Evolutionary conservation across 306 rosid species (phyloP).

Genomic region (Vicia faba): DNA sequence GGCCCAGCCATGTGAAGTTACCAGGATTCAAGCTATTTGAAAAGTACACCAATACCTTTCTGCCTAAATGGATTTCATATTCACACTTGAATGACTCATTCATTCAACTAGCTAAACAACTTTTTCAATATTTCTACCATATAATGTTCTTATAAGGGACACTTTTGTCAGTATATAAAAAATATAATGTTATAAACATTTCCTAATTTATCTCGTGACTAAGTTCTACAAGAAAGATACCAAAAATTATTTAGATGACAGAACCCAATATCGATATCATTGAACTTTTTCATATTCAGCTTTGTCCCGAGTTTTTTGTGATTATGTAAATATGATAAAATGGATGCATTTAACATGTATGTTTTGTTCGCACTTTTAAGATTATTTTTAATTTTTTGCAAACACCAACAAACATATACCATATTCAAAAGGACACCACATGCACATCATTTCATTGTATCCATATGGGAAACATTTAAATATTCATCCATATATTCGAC

Average conservation of each 20-base stretch:
- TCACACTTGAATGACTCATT: background rate
- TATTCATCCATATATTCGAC: background rate
- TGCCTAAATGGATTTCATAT: background rate
- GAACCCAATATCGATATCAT: no score
- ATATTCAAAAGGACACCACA: background rate
- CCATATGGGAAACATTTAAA: background rate
- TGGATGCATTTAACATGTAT: no score
- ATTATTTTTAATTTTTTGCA: no score
- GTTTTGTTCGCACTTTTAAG: no score
- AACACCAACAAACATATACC: background rate
- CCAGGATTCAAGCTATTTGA: background rate
- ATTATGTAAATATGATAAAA: no score
- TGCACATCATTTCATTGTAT: background rate
- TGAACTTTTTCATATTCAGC: no score
- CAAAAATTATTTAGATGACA: no score
- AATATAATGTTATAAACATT: background rate
- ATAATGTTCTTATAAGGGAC: background rate
- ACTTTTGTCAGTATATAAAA: background rate
- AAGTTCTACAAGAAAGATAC: background rate
- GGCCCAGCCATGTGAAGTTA: slow-evolving; percentile 6
- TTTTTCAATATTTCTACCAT: background rate
- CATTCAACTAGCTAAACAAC: background rate
- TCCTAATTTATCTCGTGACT: background rate
- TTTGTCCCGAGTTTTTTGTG: no score
- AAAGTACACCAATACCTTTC: background rate